Percentiles rank a stretch among this genome's conserved stretches.
Conservation (phyloP, 2,329 filamentous ascomycete genomes). For the Podosphaera xanthii region DNA sequence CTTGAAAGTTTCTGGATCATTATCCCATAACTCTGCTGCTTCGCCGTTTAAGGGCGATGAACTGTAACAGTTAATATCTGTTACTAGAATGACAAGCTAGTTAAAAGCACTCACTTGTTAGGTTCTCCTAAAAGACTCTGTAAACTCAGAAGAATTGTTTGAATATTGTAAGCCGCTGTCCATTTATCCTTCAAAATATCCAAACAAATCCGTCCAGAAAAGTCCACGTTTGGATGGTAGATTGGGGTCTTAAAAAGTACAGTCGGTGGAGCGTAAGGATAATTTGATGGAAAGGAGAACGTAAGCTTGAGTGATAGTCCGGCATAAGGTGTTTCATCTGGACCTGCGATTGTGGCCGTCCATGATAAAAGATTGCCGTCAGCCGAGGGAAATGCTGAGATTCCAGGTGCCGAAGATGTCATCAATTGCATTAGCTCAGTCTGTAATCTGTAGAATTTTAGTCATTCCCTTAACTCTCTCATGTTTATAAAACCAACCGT, state of each 20-base stretch:
- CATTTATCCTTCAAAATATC: constrained; percentile 99
- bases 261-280: constrained; percentile 74
- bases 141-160: constrained; percentile 75
- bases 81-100: background rate
- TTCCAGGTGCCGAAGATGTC: constrained; percentile 78
- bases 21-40: constrained; percentile 56
- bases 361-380: constrained; percentile 80
- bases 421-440: constrained; percentile 97
- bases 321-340: constrained; percentile 76
- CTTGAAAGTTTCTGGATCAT: constrained; percentile 2
- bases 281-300: constrained; percentile 76
- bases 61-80: constrained; percentile 24
- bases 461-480: too few species aligned
- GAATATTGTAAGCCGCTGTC: constrained; percentile 93
- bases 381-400: constrained; percentile 81
- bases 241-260: constrained; percentile 97
- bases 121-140: constrained; percentile 91
- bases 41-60: constrained; percentile 88
- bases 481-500: constrained; percentile 28
- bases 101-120: constrained; percentile 55
- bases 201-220: constrained; percentile 86
- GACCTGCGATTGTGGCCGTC: constrained; percentile 84
- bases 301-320: constrained; percentile 76
- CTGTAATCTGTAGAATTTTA: constrained; percentile 42
- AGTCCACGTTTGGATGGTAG: constrained; percentile 97